Evolutionary conservation across 495 filamentous ascomycete species (phyloP).

Genomic region (Penicillium herquei): DNA sequence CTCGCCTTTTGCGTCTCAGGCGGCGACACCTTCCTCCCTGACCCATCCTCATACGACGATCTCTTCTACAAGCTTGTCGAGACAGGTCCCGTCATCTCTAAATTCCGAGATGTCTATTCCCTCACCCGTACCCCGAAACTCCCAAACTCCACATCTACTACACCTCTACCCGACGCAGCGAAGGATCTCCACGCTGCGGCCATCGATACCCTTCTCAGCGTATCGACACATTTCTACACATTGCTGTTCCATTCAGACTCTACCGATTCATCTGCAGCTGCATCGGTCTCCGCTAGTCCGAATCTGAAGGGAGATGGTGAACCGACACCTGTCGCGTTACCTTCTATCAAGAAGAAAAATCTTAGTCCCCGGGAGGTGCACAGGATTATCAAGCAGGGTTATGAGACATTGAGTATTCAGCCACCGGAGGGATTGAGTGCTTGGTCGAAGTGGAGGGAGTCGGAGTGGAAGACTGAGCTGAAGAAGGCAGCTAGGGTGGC

Average conservation of each 20-base stretch:
- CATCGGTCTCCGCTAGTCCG: slow-evolving; percentile 11
- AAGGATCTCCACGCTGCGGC: slow-evolving; percentile 44
- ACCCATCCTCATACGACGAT: slow-evolving; percentile 85
- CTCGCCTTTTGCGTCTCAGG: slow-evolving; percentile 81
- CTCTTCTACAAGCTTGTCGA: slow-evolving; percentile 98
- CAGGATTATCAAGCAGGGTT: slow-evolving; percentile 91
- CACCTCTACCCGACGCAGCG: slow-evolving; percentile 8
- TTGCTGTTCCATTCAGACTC: slow-evolving; percentile 66
- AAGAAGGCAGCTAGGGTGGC: slow-evolving; percentile 82
- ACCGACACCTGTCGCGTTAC: slow-evolving; percentile 24
- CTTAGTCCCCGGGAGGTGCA: slow-evolving; percentile 81
- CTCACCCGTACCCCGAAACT: slow-evolving; percentile 12
- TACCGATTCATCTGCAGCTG: slow-evolving; percentile 20
- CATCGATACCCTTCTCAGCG: slow-evolving; percentile 79
- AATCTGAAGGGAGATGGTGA: slow-evolving; percentile 20
- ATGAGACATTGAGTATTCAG: slow-evolving; percentile 88
- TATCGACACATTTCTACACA: slow-evolving; percentile 82
- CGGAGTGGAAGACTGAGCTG: slow-evolving; percentile 63
- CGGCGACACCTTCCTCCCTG: slow-evolving; percentile 92
- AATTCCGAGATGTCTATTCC: slow-evolving; percentile 75
- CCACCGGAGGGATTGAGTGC: slow-evolving; percentile 77
- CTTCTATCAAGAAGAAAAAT: slow-evolving; percentile 51
- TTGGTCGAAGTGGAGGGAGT: slow-evolving; percentile 72
- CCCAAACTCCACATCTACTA: slow-evolving; percentile 4
- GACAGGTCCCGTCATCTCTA: slow-evolving; percentile 75